These are phyloP conservation scores for Lentinula aciculospora DNA, from an alignment of 768 basidiomycete species.

Conservation along the genomic window DNA sequence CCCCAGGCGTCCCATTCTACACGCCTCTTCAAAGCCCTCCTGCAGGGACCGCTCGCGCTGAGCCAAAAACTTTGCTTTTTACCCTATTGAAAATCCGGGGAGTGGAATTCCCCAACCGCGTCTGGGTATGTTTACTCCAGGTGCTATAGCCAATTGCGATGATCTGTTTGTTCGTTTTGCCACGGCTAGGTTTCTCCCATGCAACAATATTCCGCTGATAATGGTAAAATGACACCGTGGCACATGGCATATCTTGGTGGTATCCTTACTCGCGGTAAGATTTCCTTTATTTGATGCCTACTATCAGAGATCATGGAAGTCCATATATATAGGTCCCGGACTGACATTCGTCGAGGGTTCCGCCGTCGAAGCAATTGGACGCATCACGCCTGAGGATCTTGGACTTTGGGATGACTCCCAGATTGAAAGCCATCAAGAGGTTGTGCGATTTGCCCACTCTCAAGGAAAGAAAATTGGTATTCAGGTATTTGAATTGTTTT, in stretches of 20 bases:
- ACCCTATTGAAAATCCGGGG: slow-evolving; percentile 51
- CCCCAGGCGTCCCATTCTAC: slow-evolving; percentile 33
- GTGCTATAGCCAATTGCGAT: background rate
- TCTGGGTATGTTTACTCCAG: slow-evolving; percentile 33
- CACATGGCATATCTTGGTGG: slow-evolving; percentile 51
- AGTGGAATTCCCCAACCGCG: slow-evolving; percentile 47
- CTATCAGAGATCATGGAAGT: slow-evolving; percentile 35
- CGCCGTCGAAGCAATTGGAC: slow-evolving; percentile 48
- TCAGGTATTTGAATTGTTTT: slow-evolving; percentile 27
- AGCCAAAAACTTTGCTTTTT: slow-evolving; percentile 35
- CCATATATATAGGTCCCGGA: slow-evolving; percentile 44
- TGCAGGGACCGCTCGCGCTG: slow-evolving; percentile 28
- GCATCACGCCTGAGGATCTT: slow-evolving; percentile 59
- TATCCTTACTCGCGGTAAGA: slow-evolving; percentile 25
- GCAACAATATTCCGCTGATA: slow-evolving; percentile 54
- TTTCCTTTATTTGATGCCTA: background rate
- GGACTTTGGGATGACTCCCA: slow-evolving; percentile 68
- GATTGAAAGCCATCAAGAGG: slow-evolving; percentile 32
- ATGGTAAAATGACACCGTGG: slow-evolving; percentile 51
- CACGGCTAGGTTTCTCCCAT: slow-evolving; percentile 41
- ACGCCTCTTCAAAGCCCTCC: slow-evolving; percentile 35
- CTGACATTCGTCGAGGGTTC: slow-evolving; percentile 63
- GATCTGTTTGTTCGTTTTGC: background rate
- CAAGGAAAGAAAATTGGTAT: slow-evolving; percentile 66
- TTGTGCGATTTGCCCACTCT: slow-evolving; percentile 67